These are phyloP conservation scores for Crithidia bombi DNA, from an alignment of 208 protist genomes.

Conservation along the genomic window DNA sequence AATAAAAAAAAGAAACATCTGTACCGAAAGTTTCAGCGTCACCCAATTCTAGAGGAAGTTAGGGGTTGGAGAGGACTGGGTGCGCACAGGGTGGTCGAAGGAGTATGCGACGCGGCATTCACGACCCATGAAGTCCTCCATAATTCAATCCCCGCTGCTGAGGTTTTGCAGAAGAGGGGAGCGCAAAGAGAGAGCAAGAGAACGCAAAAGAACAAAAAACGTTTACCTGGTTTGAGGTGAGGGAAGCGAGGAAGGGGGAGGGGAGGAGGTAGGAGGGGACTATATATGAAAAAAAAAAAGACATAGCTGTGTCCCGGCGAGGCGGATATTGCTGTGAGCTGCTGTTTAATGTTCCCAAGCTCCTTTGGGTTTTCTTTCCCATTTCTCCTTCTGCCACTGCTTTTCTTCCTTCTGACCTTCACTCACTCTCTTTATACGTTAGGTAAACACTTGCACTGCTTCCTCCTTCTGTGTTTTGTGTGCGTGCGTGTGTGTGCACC, in stretches of 20 bases:
- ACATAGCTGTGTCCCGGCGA: not conserved
- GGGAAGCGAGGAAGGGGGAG: not conserved
- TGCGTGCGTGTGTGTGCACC: too few species aligned
- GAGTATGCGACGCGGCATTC: too few species aligned
- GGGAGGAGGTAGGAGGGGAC: not conserved
- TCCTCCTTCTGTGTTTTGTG: not conserved
- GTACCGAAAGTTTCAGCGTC: too few species aligned
- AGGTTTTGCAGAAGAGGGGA: not conserved
- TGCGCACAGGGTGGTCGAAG: too few species aligned
- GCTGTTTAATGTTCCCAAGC: not conserved
- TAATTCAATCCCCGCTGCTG: too few species aligned
- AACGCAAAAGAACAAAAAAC: not conserved
- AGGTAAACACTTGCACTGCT: too few species aligned
- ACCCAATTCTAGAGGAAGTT: too few species aligned
- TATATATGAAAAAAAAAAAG: not conserved
- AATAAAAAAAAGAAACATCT: too few species aligned
- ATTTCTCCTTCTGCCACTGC: not conserved
- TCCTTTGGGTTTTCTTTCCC: not conserved
- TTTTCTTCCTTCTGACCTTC: not conserved
- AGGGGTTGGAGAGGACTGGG: too few species aligned
- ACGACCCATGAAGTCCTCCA: too few species aligned
- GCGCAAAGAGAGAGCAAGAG: not conserved
- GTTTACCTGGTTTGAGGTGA: slow-evolving; percentile 8
- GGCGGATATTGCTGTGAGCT: too few species aligned
- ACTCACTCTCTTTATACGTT: not conserved